A percentile compares a stretch with the other conserved stretches of the same genome.
Conservation (phyloP, 306 rosid species). For the Castanea sativa region DNA sequence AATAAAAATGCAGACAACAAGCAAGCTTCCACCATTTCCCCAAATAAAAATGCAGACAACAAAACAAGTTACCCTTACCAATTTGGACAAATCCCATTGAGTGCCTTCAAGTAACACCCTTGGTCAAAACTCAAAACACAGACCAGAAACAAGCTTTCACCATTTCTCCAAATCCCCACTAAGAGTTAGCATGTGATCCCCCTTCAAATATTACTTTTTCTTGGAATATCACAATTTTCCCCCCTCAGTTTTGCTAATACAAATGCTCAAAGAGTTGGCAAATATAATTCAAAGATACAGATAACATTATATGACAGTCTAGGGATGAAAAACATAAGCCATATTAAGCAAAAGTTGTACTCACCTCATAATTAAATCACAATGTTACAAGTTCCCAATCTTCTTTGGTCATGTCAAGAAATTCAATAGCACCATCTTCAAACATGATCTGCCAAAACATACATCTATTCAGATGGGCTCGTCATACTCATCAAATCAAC, state of each 20-base stretch:
- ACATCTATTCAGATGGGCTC: conserved; percentile 5
- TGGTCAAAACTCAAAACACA: neutral
- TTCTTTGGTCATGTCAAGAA: conserved; percentile 76
- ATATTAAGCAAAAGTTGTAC: conserved; percentile 10
- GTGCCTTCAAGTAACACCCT: neutral
- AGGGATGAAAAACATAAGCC: conserved; percentile 13
- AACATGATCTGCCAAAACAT: conserved; percentile 67
- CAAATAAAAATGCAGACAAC: neutral
- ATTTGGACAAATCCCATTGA: neutral
- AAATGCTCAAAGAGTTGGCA: neutral
- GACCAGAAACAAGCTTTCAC: neutral
- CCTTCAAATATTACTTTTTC: neutral
- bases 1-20: neutral
- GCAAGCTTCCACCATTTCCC: neutral
- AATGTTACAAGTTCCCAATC: conserved; percentile 69
- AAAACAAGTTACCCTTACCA: neutral
- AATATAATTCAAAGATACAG: neutral
- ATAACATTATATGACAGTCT: conserved; percentile 8
- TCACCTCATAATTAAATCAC: conserved; percentile 35
- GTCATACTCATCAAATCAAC: conserved; percentile 11
- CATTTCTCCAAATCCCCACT: neutral
- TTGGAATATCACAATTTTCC: neutral
- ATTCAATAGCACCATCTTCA: conserved; percentile 63
- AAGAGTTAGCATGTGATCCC: neutral
- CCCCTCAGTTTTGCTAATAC: neutral